Base-by-base conservation (phyloP, 768 basidiomycete species). In the Boletus eberwhitei region DNA sequence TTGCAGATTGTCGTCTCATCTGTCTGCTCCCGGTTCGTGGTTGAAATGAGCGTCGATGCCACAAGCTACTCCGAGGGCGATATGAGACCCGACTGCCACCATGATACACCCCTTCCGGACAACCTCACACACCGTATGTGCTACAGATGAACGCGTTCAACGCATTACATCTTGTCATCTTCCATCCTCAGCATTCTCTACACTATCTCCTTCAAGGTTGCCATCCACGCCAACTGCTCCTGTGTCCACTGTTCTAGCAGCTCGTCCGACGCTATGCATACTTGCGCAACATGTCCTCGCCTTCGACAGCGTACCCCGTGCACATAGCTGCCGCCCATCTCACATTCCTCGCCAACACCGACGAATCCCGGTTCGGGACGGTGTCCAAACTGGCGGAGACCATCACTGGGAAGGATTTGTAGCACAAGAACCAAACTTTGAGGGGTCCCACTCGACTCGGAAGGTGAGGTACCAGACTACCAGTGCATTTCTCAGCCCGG, bases 351-450 rank as follows among this genome's bases (percentile, higher is more conserved):
- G 40, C 49, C 48, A 57, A 35, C 12, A 46, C 37, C 8, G 47
- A 44, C 7, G 4, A 9, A 8, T 40, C 54, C 5, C 58, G 58
- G 35, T 47, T 29, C 0, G 58, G 52, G 6, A 50, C 47, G 0
- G 59, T 48, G 19, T 59, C 59, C 43, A 59, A 29, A 19, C 73
- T 71, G 5, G 68, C 64, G 48, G 72, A 62, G 48, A 67, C 72
- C 29, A 57, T 71, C 26, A 72, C 72, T 0, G 63, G 69, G 49
- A 73, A 61, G 0, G 54, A 57, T 44, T 70, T 72, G 59, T 60
- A 68, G 13, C 40, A 58, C 54, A 71, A 72, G 55, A 73, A 66
- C 59, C 59, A 60, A 22, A 48, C 61, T 13, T 4, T 8, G n/a
- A n/a, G 8, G 5, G 29, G 2, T 48, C 14, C 1, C 41, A 32